phyloP scores from a whole-genome alignment of 192 early-diverging fungal species.

The Backusella circina region DNA sequence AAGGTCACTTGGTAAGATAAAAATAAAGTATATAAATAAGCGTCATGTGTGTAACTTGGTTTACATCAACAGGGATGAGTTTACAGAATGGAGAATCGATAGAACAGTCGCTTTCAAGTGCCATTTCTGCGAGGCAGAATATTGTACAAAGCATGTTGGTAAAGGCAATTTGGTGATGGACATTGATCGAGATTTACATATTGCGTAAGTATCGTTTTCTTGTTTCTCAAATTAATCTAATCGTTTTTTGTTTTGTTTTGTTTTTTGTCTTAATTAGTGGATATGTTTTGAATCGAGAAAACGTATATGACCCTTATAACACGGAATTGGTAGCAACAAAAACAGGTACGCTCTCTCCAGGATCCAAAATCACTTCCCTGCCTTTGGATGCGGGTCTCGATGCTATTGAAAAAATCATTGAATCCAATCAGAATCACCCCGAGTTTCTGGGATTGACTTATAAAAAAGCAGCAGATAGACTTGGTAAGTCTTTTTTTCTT shows the following conservation, averaged over 20 bases:
- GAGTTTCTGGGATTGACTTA: not conserved
- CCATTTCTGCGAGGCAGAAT: not conserved
- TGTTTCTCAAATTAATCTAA: not conserved
- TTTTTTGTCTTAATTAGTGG: not conserved
- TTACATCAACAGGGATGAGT: not conserved
- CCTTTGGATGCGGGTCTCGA: not conserved
- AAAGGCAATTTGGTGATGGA: not conserved
- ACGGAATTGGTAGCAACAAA: not conserved
- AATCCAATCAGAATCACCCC: not conserved
- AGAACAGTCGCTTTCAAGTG: not conserved
- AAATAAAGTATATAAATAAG: not conserved
- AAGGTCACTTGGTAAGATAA: not conserved
- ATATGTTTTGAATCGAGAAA: slow-evolving; percentile 2
- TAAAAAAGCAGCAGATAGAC: not conserved
- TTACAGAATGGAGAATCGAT: slow-evolving; percentile 4
- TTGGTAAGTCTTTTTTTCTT: not conserved
- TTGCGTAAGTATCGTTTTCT: not conserved
- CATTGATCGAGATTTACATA: not conserved
- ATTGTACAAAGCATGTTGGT: not conserved
- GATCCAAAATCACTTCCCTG: not conserved
- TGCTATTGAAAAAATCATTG: not conserved
- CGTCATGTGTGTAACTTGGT: not conserved
- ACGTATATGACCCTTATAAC: not conserved
- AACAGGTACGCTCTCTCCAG: not conserved
- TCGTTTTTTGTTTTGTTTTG: too few relatives aligned